Base-by-base conservation (phyloP, 768 basidiomycete genomes). In the Amanita inopinata region DNA sequence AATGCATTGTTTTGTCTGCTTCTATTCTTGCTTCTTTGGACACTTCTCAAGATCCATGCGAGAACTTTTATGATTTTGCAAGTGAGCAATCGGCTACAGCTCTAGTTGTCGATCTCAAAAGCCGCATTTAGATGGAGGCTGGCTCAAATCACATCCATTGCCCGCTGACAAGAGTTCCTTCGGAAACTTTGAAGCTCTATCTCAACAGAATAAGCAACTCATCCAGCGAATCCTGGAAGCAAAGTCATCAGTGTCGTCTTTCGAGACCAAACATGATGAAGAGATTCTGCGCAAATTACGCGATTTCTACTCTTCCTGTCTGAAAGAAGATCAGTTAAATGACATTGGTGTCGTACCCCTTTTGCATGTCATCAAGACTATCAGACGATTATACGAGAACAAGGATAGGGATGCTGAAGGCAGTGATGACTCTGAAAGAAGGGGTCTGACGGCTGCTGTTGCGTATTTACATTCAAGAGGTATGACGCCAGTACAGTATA, bases 41-140 rank as follows among this genome's bases (percentile, higher is more conserved):
- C 56, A 73, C 72, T 7, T 67, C 78, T 6, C 72, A 83, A 50
- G 91, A 98, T 56, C 96, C 96, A 0, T 99, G 96, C 61, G 87
- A 97, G 51, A 83, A 91, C 61, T 96, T 97, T 59, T 97, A 92
- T 56, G 76, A 83, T 49, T 98, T 80, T 62, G 79, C 92, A 7
- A 93, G 91, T 93, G 54, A 53, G 88, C 79, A 6, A 37, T 18
- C 25, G 31, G 43, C 40, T 28, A 38, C 46, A 34, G 33, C 15
- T 50, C 50, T 14, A 47, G 12, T 45, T 32, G 4, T 20, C 20
- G 10, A 14, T 20, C 17, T 22, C 18, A 19, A 25, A 15, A 33
- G 19, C 28, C 8, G 20, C 33, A 12, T 19, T 17, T 45, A 93
- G 88, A 83, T 55, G 88, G 89, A 12, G 91, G 91, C 9, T 99